Evolutionary conservation across 257 asterid genomes (phyloP).

Genomic region (Jaltomata sinuosa): DNA sequence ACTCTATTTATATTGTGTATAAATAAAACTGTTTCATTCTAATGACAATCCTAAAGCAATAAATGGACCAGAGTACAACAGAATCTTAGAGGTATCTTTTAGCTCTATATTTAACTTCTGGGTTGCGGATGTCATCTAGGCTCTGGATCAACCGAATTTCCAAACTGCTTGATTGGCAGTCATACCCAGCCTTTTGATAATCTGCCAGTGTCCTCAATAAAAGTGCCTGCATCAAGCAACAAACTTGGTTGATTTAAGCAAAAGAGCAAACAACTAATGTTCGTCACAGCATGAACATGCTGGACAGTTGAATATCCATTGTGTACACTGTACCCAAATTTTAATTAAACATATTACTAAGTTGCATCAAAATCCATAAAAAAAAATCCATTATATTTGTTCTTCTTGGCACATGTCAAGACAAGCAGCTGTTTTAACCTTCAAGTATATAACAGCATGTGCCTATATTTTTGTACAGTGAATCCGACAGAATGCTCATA

Average conservation of each 20-base stretch:
- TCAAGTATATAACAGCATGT: background rate
- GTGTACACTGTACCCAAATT: background rate
- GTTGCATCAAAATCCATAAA: background rate
- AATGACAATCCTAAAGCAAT: background rate
- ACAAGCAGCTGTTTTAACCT: background rate
- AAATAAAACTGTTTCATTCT: background rate
- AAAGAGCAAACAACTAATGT: background rate
- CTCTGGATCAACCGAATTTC: constrained; percentile 94
- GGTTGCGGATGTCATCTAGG: constrained; percentile 82
- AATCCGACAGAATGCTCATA: background rate
- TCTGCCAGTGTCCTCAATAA: constrained; percentile 65
- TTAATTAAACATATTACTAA: background rate
- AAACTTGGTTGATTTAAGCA: background rate
- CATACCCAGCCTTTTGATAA: constrained; percentile 69
- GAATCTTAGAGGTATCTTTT: constrained; percentile 38
- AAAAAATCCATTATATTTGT: background rate
- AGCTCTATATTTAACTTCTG: constrained; percentile 76
- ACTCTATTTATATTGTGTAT: background rate
- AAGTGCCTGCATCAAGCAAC: constrained; percentile 55
- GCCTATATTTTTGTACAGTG: background rate
- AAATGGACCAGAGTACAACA: background rate
- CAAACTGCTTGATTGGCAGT: constrained; percentile 77
- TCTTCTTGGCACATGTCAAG: background rate
- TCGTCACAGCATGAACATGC: background rate
- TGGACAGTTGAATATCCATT: background rate